Evolutionary conservation across 208 protist species (phyloP), one percentile per base, ranked within the genome.

Genomic region (Crithidia expoeki): DNA sequence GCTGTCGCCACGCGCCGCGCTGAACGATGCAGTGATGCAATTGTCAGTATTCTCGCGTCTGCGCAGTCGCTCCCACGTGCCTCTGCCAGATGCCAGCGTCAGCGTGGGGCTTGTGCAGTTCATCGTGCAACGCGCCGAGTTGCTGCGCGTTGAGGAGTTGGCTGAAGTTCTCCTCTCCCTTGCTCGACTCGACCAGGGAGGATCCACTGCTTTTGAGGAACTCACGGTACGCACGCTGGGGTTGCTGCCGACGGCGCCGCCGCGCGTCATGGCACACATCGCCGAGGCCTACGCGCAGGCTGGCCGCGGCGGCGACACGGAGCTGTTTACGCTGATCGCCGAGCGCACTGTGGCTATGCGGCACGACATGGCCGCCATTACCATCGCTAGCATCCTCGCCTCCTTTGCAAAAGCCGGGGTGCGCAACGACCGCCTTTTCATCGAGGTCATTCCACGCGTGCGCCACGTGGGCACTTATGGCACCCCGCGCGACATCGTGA

Each of bases 391-490:
- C 51, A 72, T 96, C 11, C 77, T 96, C 21, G 72, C 67, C 34
- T 80, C 87, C 51, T 94, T 96, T 57, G 87, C 92, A 7, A 64
- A 70, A 12, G 78, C 83, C 17, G 81, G 80, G 9, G 72, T 86
- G 40, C 72, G 75, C 4, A 75, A 96, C 63, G 87, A 94, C 60
- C 68, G 76, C 21, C 70, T 96, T 4, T 96, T 96, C 61, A 85
- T 96, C 57, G 85, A 93, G 72, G 68, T 86, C 40, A 90, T 96
- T 36, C 87, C 89, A 3, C 79, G 85, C 19, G 86, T 96, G 50
- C 86, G 89, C 11, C 81, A 88, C 51, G 81, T 96, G 11, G 81
- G 76, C n/a, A 76, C 85, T 25, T 94, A 94, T 67, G 92, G 92
- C 32, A 92, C 81, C 2, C 79, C 81, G 9, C 76, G 70, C 34